phyloP scores from a whole-genome alignment of 192 early-diverging fungal species.

The Linnemannia zychae region DNA sequence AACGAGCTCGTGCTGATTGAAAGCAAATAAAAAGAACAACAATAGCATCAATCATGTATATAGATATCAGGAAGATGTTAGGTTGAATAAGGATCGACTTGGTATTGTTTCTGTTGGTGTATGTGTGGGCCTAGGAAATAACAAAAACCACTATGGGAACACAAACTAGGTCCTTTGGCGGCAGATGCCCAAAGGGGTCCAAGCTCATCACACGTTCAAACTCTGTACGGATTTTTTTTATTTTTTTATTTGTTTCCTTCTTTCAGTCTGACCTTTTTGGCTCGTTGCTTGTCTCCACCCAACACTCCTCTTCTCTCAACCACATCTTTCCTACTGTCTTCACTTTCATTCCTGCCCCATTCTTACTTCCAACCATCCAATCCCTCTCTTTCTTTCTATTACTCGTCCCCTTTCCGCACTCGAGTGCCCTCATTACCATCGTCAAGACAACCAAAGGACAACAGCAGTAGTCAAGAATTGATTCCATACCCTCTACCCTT shows the following conservation, averaged over 20 bases:
- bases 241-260: neutral
- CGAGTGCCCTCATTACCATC: neutral
- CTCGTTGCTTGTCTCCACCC: neutral
- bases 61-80: neutral
- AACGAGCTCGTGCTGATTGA: neutral
- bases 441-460: neutral
- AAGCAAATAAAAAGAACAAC: neutral
- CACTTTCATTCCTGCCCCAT: neutral
- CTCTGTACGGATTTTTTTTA: neutral
- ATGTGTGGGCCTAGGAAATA: neutral
- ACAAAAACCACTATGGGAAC: neutral
- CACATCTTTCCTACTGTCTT: neutral
- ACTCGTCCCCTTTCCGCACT: no score
- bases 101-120: neutral
- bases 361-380: neutral
- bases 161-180: neutral
- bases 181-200: neutral
- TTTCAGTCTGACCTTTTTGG: neutral
- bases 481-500: neutral
- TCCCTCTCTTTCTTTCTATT: no score
- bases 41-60: neutral
- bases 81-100: neutral
- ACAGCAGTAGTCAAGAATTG: neutral
- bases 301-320: neutral
- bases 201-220: neutral